These are phyloP conservation scores for Xylariaceae sp. DNA, from an alignment of 2,329 filamentous ascomycete species.

Conservation along the genomic window DNA sequence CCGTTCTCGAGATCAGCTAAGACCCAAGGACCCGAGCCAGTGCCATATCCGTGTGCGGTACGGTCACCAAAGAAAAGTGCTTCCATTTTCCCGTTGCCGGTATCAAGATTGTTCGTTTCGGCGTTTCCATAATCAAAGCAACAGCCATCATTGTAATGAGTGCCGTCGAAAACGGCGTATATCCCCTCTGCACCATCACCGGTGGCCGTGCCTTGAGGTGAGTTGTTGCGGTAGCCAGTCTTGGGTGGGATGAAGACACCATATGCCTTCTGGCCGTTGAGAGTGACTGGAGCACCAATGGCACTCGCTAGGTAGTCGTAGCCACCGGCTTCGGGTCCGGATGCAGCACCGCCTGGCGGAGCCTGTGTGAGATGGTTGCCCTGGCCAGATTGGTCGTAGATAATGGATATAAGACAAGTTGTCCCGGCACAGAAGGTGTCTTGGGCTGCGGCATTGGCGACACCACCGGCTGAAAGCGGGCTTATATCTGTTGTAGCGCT, in stretches of 20 bases:
- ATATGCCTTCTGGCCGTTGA: conserved; percentile 59
- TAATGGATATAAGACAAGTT: conserved; percentile 59
- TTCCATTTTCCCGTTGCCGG: conserved; percentile 65
- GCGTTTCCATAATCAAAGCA: conserved; percentile 57
- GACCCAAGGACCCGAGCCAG: conserved; percentile 60
- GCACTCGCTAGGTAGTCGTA: conserved; percentile 58
- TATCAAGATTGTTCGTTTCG: conserved; percentile 47
- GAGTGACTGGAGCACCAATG: conserved; percentile 55
- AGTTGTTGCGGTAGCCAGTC: conserved; percentile 60
- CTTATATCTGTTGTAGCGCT: conserved; percentile 42
- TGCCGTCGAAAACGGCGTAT: conserved; percentile 57
- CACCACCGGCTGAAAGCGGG: conserved; percentile 54
- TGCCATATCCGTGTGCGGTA: conserved; percentile 51
- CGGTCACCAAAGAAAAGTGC: conserved; percentile 60
- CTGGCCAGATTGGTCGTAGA: conserved; percentile 62
- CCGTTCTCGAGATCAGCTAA: conserved; percentile 67
- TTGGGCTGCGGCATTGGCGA: conserved; percentile 57
- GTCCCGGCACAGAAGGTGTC: conserved; percentile 57
- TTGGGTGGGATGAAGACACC: conserved; percentile 59
- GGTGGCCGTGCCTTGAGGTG: conserved; percentile 46
- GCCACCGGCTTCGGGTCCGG: conserved; percentile 51
- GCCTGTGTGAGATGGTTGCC: conserved; percentile 61
- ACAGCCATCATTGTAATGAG: conserved; percentile 53
- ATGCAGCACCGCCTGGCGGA: conserved; percentile 48
- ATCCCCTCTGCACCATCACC: conserved; percentile 55